Evolutionary conservation across 176 grass and related monocot genomes (phyloP).

Genomic region (Dendrocalamus sinicus): DNA sequence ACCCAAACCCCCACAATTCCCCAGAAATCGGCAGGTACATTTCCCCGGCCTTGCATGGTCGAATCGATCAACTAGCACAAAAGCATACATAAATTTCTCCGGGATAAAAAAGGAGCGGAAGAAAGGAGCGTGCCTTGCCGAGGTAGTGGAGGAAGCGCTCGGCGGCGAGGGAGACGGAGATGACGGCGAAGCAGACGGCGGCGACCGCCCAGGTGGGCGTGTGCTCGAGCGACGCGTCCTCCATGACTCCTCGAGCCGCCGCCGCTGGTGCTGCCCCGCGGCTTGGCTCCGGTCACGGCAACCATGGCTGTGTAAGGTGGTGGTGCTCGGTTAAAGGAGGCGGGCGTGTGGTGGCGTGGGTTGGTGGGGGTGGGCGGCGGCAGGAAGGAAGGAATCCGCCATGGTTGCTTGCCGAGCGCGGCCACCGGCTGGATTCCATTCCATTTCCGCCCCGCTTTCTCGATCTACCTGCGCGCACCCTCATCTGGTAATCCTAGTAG

Average conservation of each 20-base stretch:
- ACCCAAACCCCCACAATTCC: not conserved
- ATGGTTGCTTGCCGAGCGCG: not conserved
- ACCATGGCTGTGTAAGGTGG: not conserved
- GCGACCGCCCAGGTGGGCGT: slow-evolving; percentile 87
- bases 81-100: not conserved
- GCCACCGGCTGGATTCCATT: slow-evolving; percentile 38
- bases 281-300: not conserved
- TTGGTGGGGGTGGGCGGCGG: not conserved
- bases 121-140: slow-evolving; percentile 57
- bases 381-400: slow-evolving; percentile 50
- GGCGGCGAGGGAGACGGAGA: slow-evolving; percentile 67
- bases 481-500: not conserved
- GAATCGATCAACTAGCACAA: not conserved
- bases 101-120: not conserved
- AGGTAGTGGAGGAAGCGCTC: slow-evolving; percentile 84
- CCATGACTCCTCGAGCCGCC: slow-evolving; percentile 2
- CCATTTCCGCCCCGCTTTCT: not conserved
- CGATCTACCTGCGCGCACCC: not conserved
- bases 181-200: slow-evolving; percentile 67
- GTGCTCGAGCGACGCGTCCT: slow-evolving; percentile 45
- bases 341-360: not conserved
- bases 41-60: not conserved
- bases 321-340: slow-evolving; percentile 29
- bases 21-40: not conserved
- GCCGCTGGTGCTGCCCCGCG: not conserved